phyloP scores from a whole-genome alignment of 2,329 filamentous ascomycete genomes.

The Sphaerostilbella broomeana region DNA sequence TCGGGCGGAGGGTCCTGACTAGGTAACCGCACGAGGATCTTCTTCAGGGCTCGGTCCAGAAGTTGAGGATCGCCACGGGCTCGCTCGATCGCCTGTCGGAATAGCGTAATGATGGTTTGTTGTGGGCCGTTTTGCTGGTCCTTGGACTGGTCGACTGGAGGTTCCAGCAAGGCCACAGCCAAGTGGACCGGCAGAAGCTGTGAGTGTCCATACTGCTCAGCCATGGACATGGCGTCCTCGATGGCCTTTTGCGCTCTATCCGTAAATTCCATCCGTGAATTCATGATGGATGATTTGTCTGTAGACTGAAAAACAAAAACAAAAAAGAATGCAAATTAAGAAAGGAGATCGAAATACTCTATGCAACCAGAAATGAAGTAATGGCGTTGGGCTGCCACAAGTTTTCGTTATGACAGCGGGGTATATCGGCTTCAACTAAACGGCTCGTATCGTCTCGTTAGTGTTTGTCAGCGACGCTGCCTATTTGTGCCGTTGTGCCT shows the following conservation, averaged over 20 bases:
- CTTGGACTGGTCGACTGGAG: conserved; percentile 67
- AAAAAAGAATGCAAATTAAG: too few relatives aligned
- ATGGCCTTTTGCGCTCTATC: conserved; percentile 87
- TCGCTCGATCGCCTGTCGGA: conserved; percentile 89
- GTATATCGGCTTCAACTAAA: too few relatives aligned
- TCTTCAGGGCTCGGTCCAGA: conserved; percentile 86
- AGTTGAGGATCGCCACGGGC: conserved; percentile 88
- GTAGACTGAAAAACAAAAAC: neutral
- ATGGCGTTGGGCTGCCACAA: too few relatives aligned
- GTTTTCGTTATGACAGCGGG: too few relatives aligned
- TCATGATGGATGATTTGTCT: conserved; percentile 45
- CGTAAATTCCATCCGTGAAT: conserved; percentile 81
- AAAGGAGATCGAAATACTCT: too few relatives aligned
- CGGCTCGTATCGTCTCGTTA: too few relatives aligned
- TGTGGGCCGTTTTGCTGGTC: conserved; percentile 74
- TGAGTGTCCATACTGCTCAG: conserved; percentile 83
- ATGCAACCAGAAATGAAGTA: too few relatives aligned
- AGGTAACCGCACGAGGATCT: conserved; percentile 79
- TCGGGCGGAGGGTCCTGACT: conserved; percentile 95
- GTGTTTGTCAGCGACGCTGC: too few relatives aligned
- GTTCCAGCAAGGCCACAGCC: conserved; percentile 73
- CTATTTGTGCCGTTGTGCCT: conserved; percentile 2
- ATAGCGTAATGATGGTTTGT: conserved; percentile 62
- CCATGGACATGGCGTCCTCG: conserved; percentile 79
- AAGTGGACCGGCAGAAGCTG: conserved; percentile 89